Percentiles rank a stretch among this genome's conserved stretches.
Conservation (phyloP, 768 basidiomycete genomes). For the Galerina marginata region DNA sequence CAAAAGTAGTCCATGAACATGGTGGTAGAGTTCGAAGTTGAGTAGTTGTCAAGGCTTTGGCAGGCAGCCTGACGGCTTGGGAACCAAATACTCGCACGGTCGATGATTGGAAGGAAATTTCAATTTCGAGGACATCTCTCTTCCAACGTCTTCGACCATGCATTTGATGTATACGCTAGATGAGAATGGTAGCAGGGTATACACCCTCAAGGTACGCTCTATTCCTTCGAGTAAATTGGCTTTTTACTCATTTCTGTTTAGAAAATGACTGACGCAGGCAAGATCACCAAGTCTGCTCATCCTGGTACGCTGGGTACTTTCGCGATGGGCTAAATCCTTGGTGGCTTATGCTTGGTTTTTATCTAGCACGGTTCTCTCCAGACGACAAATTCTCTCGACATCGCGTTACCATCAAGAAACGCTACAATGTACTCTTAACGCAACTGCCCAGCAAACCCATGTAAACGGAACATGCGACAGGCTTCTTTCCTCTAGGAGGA, state of each 20-base stretch:
- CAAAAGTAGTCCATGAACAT: too few species aligned
- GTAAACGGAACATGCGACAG: conserved; percentile 45
- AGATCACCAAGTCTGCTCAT: conserved; percentile 94
- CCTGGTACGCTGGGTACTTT: conserved; percentile 68
- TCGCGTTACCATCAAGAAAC: conserved; percentile 95
- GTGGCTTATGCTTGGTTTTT: not conserved
- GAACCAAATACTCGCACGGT: conserved; percentile 10
- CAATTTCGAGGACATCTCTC: not conserved
- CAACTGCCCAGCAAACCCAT: conserved; percentile 90
- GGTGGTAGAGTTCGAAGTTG: not conserved
- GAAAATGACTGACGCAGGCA: conserved; percentile 86
- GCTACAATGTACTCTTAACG: conserved; percentile 86
- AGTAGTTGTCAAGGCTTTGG: too few species aligned
- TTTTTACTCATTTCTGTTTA: conserved; percentile 33
- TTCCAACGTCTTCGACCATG: conserved; percentile 53
- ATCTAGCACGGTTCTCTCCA: conserved; percentile 94
- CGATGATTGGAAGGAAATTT: conserved; percentile 16
- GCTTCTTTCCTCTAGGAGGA: too few species aligned
- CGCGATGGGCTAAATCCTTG: not conserved
- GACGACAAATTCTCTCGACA: conserved; percentile 99
- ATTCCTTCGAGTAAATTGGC: not conserved
- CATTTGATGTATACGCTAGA: conserved; percentile 96
- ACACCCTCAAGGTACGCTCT: conserved; percentile 86
- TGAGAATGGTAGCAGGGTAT: conserved; percentile 77
- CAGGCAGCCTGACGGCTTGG: not conserved